Conservation (phyloP, 2,329 filamentous ascomycete species). For the Cryoendolithus antarcticus region DNA sequence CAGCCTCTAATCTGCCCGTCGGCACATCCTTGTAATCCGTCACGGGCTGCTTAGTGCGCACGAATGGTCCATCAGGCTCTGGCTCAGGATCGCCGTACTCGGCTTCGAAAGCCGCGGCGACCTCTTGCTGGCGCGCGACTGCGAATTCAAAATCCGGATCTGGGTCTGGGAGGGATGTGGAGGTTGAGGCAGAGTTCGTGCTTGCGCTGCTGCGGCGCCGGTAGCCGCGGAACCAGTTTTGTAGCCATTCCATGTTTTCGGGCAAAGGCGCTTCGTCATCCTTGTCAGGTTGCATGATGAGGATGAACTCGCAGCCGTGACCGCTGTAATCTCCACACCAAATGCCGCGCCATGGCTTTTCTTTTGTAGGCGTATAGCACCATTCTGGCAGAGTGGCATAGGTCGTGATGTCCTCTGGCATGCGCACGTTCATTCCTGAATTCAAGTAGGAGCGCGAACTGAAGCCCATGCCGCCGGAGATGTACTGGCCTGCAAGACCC, state of each 20-base stretch:
- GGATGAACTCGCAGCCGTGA: constrained; percentile 79
- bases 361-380: constrained; percentile 66
- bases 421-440: constrained; percentile 32
- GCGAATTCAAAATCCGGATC: neutral
- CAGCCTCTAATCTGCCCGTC: constrained; percentile 60
- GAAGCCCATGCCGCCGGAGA: constrained; percentile 4
- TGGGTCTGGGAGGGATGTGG: neutral
- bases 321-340: constrained; percentile 85
- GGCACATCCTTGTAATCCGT: constrained; percentile 31
- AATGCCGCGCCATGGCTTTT: constrained; percentile 78
- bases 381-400: constrained; percentile 62
- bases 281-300: constrained; percentile 62
- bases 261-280: constrained; percentile 27
- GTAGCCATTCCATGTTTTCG: constrained; percentile 20
- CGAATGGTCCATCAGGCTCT: too few species aligned
- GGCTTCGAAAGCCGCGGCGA: neutral
- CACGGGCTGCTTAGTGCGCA: neutral
- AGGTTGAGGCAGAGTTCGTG: constrained; percentile 6
- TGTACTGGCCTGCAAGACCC: constrained; percentile 18
- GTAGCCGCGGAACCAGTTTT: constrained; percentile 19
- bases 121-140: too few species aligned
- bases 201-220: constrained; percentile 10
- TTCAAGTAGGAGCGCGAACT: too few species aligned
- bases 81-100: neutral
- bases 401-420: constrained; percentile 43